Evolutionary conservation across 805 yeast species (phyloP).

Genomic region (Barnettozyma salicaria): DNA sequence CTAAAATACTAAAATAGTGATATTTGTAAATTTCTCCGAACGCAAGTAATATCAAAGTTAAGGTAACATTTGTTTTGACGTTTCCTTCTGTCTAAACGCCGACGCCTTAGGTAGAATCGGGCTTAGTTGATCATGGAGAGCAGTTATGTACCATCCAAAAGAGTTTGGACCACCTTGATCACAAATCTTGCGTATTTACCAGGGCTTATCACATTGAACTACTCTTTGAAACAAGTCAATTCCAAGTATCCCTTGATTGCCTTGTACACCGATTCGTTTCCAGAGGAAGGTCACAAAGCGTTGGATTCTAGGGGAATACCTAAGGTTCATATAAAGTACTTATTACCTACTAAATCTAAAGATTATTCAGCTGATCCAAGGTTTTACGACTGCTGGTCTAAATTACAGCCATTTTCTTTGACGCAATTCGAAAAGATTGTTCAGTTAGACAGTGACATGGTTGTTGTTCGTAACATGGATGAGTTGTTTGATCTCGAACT

Average conservation of each 20-base stretch:
- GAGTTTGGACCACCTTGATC: constrained; percentile 51
- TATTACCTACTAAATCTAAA: constrained; percentile 39
- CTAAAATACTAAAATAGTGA: too few species aligned
- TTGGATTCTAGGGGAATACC: constrained; percentile 37
- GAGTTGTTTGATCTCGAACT: constrained; percentile 47
- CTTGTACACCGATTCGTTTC: constrained; percentile 44
- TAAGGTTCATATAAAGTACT: constrained; percentile 35
- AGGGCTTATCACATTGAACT: constrained; percentile 46
- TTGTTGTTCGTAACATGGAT: constrained; percentile 51
- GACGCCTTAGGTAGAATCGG: too few species aligned
- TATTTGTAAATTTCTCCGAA: too few species aligned
- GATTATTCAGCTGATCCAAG: constrained; percentile 46
- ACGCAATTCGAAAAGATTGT: constrained; percentile 47
- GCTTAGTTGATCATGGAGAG: not conserved
- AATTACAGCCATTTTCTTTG: constrained; percentile 48
- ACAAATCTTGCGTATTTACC: constrained; percentile 46
- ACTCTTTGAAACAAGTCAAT: constrained; percentile 36
- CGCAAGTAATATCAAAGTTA: too few species aligned
- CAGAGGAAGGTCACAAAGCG: constrained; percentile 35
- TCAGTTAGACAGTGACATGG: constrained; percentile 56
- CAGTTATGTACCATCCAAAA: constrained; percentile 2
- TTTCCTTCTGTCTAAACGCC: too few species aligned
- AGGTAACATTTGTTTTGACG: too few species aligned
- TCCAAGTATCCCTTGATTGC: constrained; percentile 48
- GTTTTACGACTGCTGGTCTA: constrained; percentile 58